Percentiles rank a stretch among this genome's conserved stretches.
These are phyloP conservation scores for Zygotorulaspora florentina DNA, from an alignment of 805 yeast genomes.

Conservation along the genomic window DNA sequence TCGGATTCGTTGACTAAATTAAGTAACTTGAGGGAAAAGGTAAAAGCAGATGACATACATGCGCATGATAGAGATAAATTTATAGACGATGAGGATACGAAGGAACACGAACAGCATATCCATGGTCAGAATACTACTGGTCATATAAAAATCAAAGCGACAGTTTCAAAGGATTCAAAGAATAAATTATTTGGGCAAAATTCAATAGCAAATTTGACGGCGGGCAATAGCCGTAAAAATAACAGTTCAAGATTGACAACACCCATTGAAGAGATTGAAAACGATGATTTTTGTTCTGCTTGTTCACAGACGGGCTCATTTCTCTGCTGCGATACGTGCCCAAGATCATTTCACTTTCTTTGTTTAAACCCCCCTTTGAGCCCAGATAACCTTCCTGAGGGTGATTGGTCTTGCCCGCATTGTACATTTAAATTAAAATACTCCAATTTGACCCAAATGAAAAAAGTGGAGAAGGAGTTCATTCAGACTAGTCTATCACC, in stretches of 20 bases:
- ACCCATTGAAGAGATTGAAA: conserved; percentile 41
- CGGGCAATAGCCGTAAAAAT: conserved; percentile 17
- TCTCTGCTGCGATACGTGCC: conserved; percentile 91
- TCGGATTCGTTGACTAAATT: conserved; percentile 35
- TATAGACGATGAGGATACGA: background rate
- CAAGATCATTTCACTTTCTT: conserved; percentile 83
- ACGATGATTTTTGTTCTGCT: conserved; percentile 87
- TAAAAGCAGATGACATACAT: conserved; percentile 19
- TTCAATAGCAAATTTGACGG: conserved; percentile 19
- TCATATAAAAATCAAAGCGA: conserved; percentile 16
- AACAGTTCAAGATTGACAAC: conserved; percentile 16
- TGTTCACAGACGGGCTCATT: conserved; percentile 89
- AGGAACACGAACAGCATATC: conserved; percentile 5
- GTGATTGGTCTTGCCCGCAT: conserved; percentile 83
- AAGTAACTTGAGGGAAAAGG: conserved; percentile 31
- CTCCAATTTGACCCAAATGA: conserved; percentile 25
- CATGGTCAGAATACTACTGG: conserved; percentile 13
- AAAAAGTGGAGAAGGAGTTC: conserved; percentile 23
- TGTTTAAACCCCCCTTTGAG: conserved; percentile 90
- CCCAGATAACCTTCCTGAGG: conserved; percentile 72
- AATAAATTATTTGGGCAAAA: conserved; percentile 46
- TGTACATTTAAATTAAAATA: conserved; percentile 48
- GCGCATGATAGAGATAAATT: conserved; percentile 12
- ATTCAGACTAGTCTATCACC: conserved; percentile 10
- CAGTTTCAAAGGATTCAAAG: conserved; percentile 22